These are phyloP conservation scores for Dissophora globulifera DNA, from an alignment of 192 early-diverging fungal species.

Conservation along the genomic window DNA sequence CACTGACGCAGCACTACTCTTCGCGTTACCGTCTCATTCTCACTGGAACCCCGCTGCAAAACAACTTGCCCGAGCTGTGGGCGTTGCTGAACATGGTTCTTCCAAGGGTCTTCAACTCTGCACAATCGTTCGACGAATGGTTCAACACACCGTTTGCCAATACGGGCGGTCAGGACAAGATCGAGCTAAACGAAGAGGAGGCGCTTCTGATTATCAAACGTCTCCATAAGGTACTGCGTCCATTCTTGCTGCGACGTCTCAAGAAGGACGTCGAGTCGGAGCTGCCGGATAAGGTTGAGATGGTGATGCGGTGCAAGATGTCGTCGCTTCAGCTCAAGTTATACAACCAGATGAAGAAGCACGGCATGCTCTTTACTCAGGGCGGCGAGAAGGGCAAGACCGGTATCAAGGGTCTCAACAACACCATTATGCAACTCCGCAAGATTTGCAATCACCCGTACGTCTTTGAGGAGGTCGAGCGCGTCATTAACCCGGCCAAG, in stretches of 20 bases:
- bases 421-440: slow-evolving; percentile 97
- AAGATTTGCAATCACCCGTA: slow-evolving; percentile 99
- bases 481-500: slow-evolving; percentile 77
- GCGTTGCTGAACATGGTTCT: slow-evolving; percentile 95
- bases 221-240: slow-evolving; percentile 95
- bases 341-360: slow-evolving; percentile 88
- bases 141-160: slow-evolving; percentile 96
- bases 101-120: slow-evolving; percentile 96
- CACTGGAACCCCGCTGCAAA: slow-evolving; percentile 98
- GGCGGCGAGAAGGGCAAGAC: slow-evolving; percentile 69
- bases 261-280: slow-evolving; percentile 99
- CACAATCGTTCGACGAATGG: slow-evolving; percentile 99
- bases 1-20: slow-evolving; percentile 88
- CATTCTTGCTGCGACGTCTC: slow-evolving; percentile 94
- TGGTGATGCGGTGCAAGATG: slow-evolving; percentile 91
- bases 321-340: slow-evolving; percentile 86
- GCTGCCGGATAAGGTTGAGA: slow-evolving; percentile 96
- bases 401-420: slow-evolving; percentile 86
- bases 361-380: slow-evolving; percentile 76
- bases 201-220: slow-evolving; percentile 94
- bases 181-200: slow-evolving; percentile 98
- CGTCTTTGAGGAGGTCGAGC: slow-evolving; percentile 94
- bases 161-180: slow-evolving; percentile 83
- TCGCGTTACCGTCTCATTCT: slow-evolving; percentile 94
- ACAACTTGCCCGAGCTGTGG: slow-evolving; percentile 98